These are phyloP conservation scores for Tetradesmus lagerheimii DNA, from an alignment of 139 green algal genomes.

Conservation along the genomic window DNA sequence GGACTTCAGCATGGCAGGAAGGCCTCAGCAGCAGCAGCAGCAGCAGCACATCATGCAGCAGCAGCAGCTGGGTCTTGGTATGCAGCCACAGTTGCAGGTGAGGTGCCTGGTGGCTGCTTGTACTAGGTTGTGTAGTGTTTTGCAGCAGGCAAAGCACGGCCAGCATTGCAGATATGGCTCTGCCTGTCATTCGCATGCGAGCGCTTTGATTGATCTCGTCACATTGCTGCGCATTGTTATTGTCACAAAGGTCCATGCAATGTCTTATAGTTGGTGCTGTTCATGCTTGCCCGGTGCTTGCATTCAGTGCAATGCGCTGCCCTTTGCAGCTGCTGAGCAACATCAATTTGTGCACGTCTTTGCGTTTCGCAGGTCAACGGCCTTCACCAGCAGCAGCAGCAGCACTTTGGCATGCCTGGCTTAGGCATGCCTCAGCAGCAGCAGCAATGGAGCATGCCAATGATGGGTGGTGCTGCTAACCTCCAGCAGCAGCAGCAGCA, in stretches of 20 bases:
- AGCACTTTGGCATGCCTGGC: neutral
- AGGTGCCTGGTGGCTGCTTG: neutral
- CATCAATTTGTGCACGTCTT: too few species aligned
- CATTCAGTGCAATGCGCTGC: too few species aligned
- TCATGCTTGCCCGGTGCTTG: too few species aligned
- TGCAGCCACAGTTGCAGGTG: slow-evolving; percentile 18
- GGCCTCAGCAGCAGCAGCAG: neutral
- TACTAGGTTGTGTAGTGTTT: too few species aligned
- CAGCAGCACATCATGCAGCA: slow-evolving; percentile 13
- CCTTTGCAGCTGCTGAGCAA: too few species aligned
- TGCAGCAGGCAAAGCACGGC: neutral
- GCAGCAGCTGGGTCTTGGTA: neutral
- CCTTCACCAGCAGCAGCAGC: slow-evolving; percentile 16
- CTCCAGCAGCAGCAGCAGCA: neutral
- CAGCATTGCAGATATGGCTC: neutral
- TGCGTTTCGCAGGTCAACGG: neutral
- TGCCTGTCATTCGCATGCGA: neutral
- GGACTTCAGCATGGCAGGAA: neutral
- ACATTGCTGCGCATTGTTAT: too few species aligned
- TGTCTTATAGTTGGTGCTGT: too few species aligned
- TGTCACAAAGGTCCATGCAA: too few species aligned
- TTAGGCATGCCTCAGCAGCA: neutral
- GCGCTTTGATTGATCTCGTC: too few species aligned
- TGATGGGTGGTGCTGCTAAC: neutral
- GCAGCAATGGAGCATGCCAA: neutral